Percentiles rank a stretch among this genome's conserved stretches.
Conservation (phyloP, 2,329 filamentous ascomycete genomes). For the Fusarium cyanostomum region DNA sequence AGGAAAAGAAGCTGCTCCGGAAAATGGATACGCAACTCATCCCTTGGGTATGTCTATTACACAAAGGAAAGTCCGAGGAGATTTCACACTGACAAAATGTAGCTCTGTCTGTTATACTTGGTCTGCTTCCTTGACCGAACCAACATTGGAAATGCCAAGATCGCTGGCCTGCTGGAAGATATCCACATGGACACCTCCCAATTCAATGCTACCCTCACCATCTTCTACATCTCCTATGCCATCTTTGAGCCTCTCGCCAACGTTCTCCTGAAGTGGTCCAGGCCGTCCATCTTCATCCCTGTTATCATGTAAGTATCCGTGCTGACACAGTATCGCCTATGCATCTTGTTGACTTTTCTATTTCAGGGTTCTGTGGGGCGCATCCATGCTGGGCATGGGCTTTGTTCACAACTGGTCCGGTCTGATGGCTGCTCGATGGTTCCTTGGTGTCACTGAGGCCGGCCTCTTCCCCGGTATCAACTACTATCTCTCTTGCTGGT, state of each 20-base stretch:
- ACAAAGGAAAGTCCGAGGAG: background rate
- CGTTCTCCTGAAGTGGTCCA: constrained; percentile 77
- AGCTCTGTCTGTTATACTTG: constrained; percentile 76
- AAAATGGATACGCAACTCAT: constrained; percentile 70
- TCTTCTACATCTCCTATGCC: constrained; percentile 89
- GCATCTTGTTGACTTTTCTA: constrained; percentile 31
- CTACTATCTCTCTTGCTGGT: constrained; percentile 88
- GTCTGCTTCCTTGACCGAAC: constrained; percentile 79
- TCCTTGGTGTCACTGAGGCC: constrained; percentile 78
- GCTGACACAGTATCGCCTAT: background rate
- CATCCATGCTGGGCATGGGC: constrained; percentile 75
- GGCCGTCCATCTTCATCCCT: constrained; percentile 82
- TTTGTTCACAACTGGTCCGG: constrained; percentile 71
- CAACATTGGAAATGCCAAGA: constrained; percentile 78
- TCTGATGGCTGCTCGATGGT: constrained; percentile 73
- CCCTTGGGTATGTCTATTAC: constrained; percentile 58
- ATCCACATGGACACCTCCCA: constrained; percentile 69
- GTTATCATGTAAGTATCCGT: constrained; percentile 73
- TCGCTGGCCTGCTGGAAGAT: constrained; percentile 63
- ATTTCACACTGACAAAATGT: constrained; percentile 5
- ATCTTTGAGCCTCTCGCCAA: constrained; percentile 83
- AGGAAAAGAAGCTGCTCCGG: constrained; percentile 71
- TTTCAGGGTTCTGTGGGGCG: constrained; percentile 69
- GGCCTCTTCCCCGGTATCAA: constrained; percentile 81
- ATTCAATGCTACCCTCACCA: constrained; percentile 80